Evolutionary conservation across 2,329 filamentous ascomycete genomes (phyloP).

Genomic region (Neofusicoccum cordaticola): DNA sequence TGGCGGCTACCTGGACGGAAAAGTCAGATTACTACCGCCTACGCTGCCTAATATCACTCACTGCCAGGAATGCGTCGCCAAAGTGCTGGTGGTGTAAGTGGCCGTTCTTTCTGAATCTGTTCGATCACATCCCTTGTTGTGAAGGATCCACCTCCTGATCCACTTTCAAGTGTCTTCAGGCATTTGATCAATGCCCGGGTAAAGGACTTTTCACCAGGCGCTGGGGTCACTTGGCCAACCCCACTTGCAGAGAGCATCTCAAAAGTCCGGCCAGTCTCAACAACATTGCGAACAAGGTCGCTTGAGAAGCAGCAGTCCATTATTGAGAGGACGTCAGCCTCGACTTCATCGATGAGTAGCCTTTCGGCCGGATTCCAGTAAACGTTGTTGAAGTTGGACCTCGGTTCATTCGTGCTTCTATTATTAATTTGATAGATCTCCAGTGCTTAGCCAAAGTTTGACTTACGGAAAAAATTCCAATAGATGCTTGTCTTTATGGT

Average conservation of each 20-base stretch:
- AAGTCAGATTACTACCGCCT: no score
- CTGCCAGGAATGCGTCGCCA: background rate
- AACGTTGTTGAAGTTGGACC: background rate
- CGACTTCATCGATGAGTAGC: conserved; percentile 13
- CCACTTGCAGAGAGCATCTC: conserved; percentile 18
- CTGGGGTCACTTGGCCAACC: background rate
- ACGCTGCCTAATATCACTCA: no score
- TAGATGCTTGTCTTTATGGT: background rate
- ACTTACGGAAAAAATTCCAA: conserved; percentile 25
- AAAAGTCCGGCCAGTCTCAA: conserved; percentile 11
- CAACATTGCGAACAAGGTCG: conserved; percentile 19
- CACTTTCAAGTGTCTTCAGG: background rate
- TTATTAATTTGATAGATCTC: no score
- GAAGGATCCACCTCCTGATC: background rate
- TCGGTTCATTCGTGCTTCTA: background rate
- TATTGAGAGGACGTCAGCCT: conserved; percentile 23
- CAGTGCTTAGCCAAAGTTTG: background rate
- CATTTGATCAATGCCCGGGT: conserved; percentile 16
- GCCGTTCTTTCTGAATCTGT: conserved; percentile 8
- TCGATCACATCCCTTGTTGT: conserved; percentile 10
- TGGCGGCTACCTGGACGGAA: background rate
- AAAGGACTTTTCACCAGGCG: conserved; percentile 18
- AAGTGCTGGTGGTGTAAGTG: background rate
- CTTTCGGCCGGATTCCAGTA: conserved; percentile 20
- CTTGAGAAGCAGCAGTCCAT: conserved; percentile 27